These are phyloP conservation scores for Solanum aculeatissimum DNA, from an alignment of 305 asterid genomes.

Conservation along the genomic window DNA sequence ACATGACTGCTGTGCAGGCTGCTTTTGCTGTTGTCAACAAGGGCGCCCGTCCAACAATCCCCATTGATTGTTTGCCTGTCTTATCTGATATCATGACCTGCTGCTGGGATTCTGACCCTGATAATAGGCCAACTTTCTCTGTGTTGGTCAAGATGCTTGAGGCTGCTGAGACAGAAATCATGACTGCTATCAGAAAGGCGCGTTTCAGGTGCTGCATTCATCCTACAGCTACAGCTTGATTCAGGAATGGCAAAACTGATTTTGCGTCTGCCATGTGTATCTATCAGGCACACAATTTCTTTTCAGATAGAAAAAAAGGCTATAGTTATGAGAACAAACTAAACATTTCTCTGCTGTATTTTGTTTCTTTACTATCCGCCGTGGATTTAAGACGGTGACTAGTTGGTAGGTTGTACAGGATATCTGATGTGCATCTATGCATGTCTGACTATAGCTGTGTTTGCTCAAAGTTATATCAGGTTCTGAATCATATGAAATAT, in stretches of 20 bases:
- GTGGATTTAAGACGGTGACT: constrained; percentile 34
- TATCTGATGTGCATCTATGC: constrained; percentile 45
- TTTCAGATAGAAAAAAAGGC: constrained; percentile 39
- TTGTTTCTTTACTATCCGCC: constrained; percentile 15
- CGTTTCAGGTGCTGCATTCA: constrained; percentile 97
- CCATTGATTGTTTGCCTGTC: constrained; percentile 69
- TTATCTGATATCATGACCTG: constrained; percentile 77
- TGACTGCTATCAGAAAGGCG: constrained; percentile 83
- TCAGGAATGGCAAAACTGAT: constrained; percentile 12
- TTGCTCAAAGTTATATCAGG: background rate
- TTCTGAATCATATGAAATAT: background rate
- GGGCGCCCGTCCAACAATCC: constrained; percentile 78
- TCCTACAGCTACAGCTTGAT: constrained; percentile 70
- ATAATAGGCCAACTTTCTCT: constrained; percentile 74
- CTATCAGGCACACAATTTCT: constrained; percentile 54
- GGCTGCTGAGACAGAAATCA: constrained; percentile 81
- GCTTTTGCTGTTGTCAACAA: constrained; percentile 97
- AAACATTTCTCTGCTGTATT: constrained; percentile 15
- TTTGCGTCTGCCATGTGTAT: constrained; percentile 33
- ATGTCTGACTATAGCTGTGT: constrained; percentile 5
- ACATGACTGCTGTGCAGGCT: constrained; percentile 96
- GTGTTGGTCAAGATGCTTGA: constrained; percentile 86
- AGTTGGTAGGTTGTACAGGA: constrained; percentile 44
- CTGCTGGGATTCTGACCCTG: constrained; percentile 88
- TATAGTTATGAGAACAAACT: constrained; percentile 26